Conservation (phyloP, 2,329 filamentous ascomycete genomes). For the Beauveria australis region DNA sequence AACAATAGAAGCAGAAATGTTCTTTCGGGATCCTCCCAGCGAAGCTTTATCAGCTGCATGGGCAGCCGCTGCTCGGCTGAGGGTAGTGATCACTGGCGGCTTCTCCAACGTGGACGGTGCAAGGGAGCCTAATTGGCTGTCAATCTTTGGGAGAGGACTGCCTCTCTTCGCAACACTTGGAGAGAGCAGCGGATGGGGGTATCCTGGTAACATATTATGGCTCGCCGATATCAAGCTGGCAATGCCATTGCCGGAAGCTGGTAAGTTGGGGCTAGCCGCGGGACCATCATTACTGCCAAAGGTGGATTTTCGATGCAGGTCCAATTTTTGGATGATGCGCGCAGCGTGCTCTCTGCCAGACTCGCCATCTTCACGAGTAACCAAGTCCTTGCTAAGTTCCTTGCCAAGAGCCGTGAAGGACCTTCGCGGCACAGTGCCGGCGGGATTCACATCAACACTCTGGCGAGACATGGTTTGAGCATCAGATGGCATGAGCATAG, state of each 20-base stretch:
- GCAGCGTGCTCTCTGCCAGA: conserved; percentile 72
- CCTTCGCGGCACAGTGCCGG: conserved; percentile 34
- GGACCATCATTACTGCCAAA: conserved; percentile 36
- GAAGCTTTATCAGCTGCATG: conserved; percentile 70
- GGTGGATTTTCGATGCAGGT: conserved; percentile 74
- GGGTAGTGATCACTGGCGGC: conserved; percentile 72
- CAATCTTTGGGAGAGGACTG: conserved; percentile 29
- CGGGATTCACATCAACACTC: conserved; percentile 61
- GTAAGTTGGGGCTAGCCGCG: conserved; percentile 29
- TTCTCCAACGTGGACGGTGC: conserved; percentile 77
- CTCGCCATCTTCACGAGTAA: conserved; percentile 57
- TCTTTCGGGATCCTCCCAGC: conserved; percentile 55
- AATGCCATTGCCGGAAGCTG: conserved; percentile 53
- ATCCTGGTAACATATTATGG: conserved; percentile 66
- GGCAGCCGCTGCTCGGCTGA: conserved; percentile 78
- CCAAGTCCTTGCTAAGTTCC: conserved; percentile 27
- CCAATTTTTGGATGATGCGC: conserved; percentile 86
- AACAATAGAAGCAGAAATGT: conserved; percentile 76
- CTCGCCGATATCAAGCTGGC: conserved; percentile 80
- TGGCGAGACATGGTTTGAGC: conserved; percentile 50
- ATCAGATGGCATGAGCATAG: conserved; percentile 54
- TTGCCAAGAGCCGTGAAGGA: conserved; percentile 46
- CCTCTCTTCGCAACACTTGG: conserved; percentile 21
- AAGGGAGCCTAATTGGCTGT: conserved; percentile 52
- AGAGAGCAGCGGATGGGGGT: conserved; percentile 25